Conservation (phyloP, 75 land plant species). For the Pinus albicaulis region DNA sequence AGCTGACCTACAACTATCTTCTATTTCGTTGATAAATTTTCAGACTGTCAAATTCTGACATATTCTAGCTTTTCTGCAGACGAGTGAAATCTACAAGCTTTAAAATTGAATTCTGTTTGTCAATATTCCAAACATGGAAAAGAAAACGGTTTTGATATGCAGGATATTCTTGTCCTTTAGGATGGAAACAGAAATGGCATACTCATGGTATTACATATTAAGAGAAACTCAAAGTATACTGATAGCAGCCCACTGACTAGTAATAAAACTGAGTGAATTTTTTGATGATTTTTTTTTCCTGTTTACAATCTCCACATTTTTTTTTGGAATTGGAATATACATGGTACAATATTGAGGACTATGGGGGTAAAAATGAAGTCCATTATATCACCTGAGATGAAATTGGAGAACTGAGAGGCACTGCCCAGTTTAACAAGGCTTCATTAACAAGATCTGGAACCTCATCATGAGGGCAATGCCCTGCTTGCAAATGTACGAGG, state of each 20-base stretch:
- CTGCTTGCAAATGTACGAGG: slow-evolving; percentile 81
- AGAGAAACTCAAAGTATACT: not conserved
- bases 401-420: slow-evolving; percentile 25
- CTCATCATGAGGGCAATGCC: slow-evolving; percentile 99
- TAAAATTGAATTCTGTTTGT: too few relatives aligned
- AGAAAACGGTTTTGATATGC: too few relatives aligned
- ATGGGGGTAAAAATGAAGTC: not conserved
- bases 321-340: not conserved
- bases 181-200: not conserved
- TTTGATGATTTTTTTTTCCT: not conserved
- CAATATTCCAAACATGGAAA: too few relatives aligned
- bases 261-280: not conserved
- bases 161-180: not conserved
- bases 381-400: slow-evolving; percentile 1
- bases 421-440: slow-evolving; percentile 76
- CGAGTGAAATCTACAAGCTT: not conserved
- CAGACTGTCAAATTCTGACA: not conserved
- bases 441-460: slow-evolving; percentile 82
- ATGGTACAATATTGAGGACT: not conserved
- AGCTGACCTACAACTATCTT: not conserved
- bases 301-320: not conserved
- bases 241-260: not conserved
- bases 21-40: not conserved
- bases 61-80: not conserved
- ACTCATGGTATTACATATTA: not conserved